A percentile compares a stretch with the other conserved stretches of the same genome.
Evolutionary conservation across 306 rosid species (phyloP).

Genomic region (Acmispon strigosus): DNA sequence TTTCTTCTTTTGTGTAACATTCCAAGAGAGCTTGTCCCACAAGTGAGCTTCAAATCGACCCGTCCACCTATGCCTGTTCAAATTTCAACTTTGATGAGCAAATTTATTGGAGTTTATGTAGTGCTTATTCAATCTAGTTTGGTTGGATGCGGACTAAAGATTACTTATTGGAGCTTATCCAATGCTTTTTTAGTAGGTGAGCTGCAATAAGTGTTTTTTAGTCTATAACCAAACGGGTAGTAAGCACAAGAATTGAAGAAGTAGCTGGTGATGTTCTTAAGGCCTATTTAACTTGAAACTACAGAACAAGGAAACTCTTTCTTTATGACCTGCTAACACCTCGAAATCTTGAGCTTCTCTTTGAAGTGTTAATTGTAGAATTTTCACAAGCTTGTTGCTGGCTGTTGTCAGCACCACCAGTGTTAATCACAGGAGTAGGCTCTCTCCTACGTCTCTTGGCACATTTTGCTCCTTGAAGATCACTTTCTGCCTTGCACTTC

Average conservation of each 20-base stretch:
- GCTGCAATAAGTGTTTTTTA: too few relatives aligned
- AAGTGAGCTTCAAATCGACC: conserved; percentile 92
- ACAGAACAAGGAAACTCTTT: neutral
- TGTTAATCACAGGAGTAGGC: neutral
- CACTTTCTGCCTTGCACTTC: conserved; percentile 22
- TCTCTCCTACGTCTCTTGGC: conserved; percentile 66
- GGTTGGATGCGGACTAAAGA: too few relatives aligned
- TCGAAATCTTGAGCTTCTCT: conserved; percentile 77
- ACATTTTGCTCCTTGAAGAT: conserved; percentile 24
- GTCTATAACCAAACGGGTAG: neutral
- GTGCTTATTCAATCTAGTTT: too few relatives aligned
- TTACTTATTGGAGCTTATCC: too few relatives aligned
- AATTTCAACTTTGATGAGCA: neutral
- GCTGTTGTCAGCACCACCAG: neutral
- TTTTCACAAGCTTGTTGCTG: conserved; percentile 29
- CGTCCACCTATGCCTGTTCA: conserved; percentile 81
- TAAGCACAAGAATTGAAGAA: too few relatives aligned
- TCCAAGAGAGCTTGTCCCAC: conserved; percentile 94
- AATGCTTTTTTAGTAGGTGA: too few relatives aligned
- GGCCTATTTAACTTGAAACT: neutral
- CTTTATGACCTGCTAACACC: conserved; percentile 69
- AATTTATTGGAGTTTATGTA: neutral
- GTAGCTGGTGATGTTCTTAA: too few relatives aligned
- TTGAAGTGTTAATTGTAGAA: conserved; percentile 38
- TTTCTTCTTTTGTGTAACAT: conserved; percentile 76